phyloP scores from a whole-genome alignment of 805 yeast genomes.

The Yamadazyma nakazawae region DNA sequence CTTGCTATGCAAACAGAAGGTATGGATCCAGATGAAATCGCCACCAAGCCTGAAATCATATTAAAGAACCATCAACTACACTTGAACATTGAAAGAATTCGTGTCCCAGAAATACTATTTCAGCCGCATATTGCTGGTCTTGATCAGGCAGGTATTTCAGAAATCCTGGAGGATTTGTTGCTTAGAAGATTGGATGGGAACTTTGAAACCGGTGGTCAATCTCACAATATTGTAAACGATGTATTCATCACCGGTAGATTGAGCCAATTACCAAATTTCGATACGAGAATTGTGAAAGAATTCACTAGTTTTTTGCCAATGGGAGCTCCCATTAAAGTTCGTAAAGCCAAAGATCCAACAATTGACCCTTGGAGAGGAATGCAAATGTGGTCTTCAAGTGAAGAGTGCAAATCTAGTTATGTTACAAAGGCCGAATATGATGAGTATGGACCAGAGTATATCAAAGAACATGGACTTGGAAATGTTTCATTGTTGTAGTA shows the following conservation, averaged over 20 bases:
- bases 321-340: constrained; percentile 56
- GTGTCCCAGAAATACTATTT: constrained; percentile 88
- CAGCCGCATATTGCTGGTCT: constrained; percentile 93
- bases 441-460: constrained; percentile 86
- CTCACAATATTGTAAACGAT: constrained; percentile 53
- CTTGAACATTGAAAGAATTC: constrained; percentile 82
- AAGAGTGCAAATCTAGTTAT: constrained; percentile 43
- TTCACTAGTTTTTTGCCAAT: constrained; percentile 69
- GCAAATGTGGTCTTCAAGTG: constrained; percentile 67
- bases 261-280: constrained; percentile 61
- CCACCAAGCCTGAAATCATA: constrained; percentile 57
- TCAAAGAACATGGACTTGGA: constrained; percentile 82
- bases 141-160: constrained; percentile 93
- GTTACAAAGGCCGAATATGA: constrained; percentile 73
- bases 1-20: constrained; percentile 42
- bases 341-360: constrained; percentile 63
- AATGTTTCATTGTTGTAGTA: constrained; percentile 36
- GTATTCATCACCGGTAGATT: constrained; percentile 87
- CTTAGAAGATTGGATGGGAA: constrained; percentile 56
- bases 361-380: constrained; percentile 94
- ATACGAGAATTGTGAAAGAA: constrained; percentile 65
- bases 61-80: constrained; percentile 89
- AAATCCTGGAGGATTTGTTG: constrained; percentile 66
- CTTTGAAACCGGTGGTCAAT: constrained; percentile 53
- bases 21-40: constrained; percentile 39